phyloP scores from a whole-genome alignment of 305 asterid species.

The Ilex paraguariensis region DNA sequence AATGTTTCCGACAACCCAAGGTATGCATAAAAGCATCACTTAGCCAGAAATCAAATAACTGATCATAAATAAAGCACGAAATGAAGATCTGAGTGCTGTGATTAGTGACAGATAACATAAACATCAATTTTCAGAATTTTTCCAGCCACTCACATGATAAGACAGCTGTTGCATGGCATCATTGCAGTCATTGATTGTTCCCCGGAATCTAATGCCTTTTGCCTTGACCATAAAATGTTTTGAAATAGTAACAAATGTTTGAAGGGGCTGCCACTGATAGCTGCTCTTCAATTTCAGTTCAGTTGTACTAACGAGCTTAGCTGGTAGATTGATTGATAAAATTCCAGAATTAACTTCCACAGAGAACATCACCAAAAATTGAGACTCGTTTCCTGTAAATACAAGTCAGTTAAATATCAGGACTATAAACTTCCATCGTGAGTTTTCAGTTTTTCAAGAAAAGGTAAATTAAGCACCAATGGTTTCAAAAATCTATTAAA shows the following conservation, averaged over 20 bases:
- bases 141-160: slow-evolving; percentile 51
- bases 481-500: no score
- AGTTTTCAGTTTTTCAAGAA: no score
- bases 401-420: slow-evolving; percentile 3
- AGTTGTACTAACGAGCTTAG: slow-evolving; percentile 58
- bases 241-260: slow-evolving; percentile 80
- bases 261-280: slow-evolving; percentile 84
- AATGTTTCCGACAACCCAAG: no score
- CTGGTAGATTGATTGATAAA: slow-evolving; percentile 66
- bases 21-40: no score
- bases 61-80: neutral
- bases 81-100: neutral
- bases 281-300: slow-evolving; percentile 66
- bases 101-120: neutral
- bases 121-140: neutral
- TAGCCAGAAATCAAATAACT: no score
- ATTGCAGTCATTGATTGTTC: slow-evolving; percentile 69
- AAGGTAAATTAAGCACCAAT: no score
- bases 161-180: slow-evolving; percentile 43
- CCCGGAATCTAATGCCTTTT: slow-evolving; percentile 77
- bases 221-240: slow-evolving; percentile 73
- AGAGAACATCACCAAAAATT: slow-evolving; percentile 57
- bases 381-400: slow-evolving; percentile 55
- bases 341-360: slow-evolving; percentile 79
- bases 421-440: no score